Evolutionary conservation across 2,329 filamentous ascomycete genomes (phyloP).

Genomic region (Balansia obtecta): DNA sequence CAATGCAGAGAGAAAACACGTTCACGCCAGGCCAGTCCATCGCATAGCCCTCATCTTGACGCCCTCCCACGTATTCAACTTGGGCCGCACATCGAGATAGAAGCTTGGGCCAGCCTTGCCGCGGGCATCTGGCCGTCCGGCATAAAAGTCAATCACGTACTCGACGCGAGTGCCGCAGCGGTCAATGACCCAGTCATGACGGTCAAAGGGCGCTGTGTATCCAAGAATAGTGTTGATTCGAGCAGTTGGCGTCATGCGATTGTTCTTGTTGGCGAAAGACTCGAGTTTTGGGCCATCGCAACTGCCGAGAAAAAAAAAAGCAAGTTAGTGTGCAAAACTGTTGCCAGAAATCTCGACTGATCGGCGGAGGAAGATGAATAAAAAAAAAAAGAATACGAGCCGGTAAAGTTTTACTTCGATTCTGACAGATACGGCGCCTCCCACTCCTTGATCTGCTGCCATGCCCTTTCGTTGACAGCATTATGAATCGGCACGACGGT

Average conservation of each 20-base stretch:
- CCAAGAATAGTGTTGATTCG: conserved; percentile 72
- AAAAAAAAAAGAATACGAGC: conserved; percentile 4
- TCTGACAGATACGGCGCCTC: conserved; percentile 54
- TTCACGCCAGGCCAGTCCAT: conserved; percentile 35
- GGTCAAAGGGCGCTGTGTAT: conserved; percentile 86
- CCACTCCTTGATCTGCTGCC: conserved; percentile 85
- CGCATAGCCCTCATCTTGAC: conserved; percentile 51
- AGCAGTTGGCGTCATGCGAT: conserved; percentile 66
- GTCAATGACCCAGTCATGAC: conserved; percentile 96
- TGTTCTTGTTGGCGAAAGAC: conserved; percentile 65
- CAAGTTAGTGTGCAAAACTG: not conserved
- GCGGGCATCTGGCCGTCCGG: conserved; percentile 42
- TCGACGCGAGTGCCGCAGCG: conserved; percentile 76
- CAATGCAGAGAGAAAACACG: not conserved
- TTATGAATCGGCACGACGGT: conserved; percentile 96
- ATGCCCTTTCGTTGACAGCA: conserved; percentile 93
- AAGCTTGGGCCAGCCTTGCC: conserved; percentile 39
- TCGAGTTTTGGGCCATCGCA: conserved; percentile 70
- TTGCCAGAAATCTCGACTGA: too few relatives aligned
- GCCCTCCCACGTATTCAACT: conserved; percentile 56
- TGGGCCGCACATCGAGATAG: conserved; percentile 56
- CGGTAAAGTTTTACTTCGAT: conserved; percentile 40
- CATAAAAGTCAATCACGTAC: conserved; percentile 97
- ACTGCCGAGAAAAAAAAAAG: conserved; percentile 12
- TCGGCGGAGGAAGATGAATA: not conserved